Base-by-base conservation (phyloP, 345 rosid species). In the Salix purpurea region DNA sequence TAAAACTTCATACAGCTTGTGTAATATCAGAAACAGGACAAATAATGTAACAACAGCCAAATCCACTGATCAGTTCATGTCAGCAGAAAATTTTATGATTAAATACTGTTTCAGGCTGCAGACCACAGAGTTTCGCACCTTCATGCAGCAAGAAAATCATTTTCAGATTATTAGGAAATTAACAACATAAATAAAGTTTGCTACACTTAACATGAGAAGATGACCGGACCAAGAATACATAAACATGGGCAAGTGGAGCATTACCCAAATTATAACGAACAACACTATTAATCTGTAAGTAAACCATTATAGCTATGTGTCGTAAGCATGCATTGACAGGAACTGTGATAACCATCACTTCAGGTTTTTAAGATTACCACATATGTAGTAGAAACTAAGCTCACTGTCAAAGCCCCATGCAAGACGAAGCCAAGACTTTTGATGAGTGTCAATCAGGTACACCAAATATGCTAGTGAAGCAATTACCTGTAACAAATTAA, bases 401-500 rank as follows among this genome's bases (percentile, higher is more conserved):
- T 83, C 95, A 76, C 84, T 90, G 56, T 96, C 98, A 81, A 94
- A 94, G 65, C 95, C 93, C 99, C 99, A 96, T 1, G 95, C 86
- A 78, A 79, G 86, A 71, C 96, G 94, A 78, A 94, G 88, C 98
- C 97, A 91, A 67, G 93, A 85, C 58, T 92, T 88, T 84, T 86
- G 93, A 86, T 85, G 89, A 58, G 82, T 74, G 85, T 96, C 99
- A 56, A 92, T 77, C 79, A 96, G 76, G 84, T 85, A 88, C 77
- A 94, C 92, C 90, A 91, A 86, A 88, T 96, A 96, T 60, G 95
- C 93, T 85, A 96, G 83, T 24, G 92, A 88, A 79, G 97, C 87
- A 77, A 96, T 96, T 74, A 94, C 98, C 99, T 96, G 86, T 13
- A 72, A 70, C 72, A 46, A 50, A 78, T 40, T 65, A 79, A 77